Evolutionary conservation across 805 yeast genomes (phyloP), one percentile per base, ranked within the genome.

Genomic region (Priceomyces carsonii): DNA sequence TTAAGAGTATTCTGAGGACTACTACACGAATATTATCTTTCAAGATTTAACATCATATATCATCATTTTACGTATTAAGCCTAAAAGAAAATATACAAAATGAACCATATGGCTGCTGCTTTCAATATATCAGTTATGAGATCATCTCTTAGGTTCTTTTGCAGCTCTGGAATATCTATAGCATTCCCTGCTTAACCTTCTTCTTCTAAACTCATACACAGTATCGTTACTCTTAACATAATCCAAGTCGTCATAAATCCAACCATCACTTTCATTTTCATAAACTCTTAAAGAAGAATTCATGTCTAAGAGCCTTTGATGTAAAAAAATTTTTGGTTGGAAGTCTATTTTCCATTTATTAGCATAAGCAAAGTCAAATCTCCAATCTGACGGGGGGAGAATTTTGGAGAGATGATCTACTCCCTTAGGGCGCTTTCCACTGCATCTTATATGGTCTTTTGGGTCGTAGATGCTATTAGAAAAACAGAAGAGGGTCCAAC

Each of bases 351-450:
- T 59, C 96, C 96, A 89, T 8, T 66, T 63, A 28, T 73, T 71
- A 18, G 72, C 75, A 18, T 61, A 58, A 5, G 63, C 68, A 44
- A 58, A 60, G 39, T 77, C 81, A 54, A 79, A 89, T 39, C 69
- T 67, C 96, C 96, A 89, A 9, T 79, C 80, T 8, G 52, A 43
- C 1, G 96, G 96, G 1, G 95, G 81, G 18, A 52, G 46, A 1
- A 89, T 76, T 15, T 79, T 77, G 2, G 66, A 61, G 14, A 89
- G 51, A 21, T 61, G 60, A 13, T 63, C 55, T 0, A 78, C 78
- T 0, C 95, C 95, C 2, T 72, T 71, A 1, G 96, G 96, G 8
- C 76, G 69, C 38, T 71, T 75, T 33, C 71, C 69, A 1, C 69
- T 50, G 4, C 50, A 31, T 34, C 74, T 44, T 15, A 40, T 57